These are phyloP conservation scores for Syzygium aqueum DNA, from an alignment of 345 rosid genomes.

Conservation along the genomic window DNA sequence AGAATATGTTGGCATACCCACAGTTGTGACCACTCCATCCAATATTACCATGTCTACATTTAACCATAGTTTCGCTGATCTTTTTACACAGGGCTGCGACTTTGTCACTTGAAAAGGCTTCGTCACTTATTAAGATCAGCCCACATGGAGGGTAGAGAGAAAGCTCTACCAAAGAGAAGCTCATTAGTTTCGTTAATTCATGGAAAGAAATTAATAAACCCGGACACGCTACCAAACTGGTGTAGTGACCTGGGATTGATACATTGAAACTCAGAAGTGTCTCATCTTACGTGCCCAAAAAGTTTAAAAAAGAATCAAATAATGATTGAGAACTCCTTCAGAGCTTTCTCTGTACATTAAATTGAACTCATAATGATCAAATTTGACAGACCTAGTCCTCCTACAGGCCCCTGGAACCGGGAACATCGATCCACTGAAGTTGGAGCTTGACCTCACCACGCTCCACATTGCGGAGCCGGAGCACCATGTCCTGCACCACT, in stretches of 20 bases:
- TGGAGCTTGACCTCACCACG: conserved; percentile 14
- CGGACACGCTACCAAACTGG: not conserved
- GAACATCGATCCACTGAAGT: conserved; percentile 28
- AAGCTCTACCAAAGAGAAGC: not conserved
- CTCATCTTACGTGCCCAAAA: not conserved
- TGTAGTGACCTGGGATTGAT: not conserved
- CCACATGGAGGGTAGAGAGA: not conserved
- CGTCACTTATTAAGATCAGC: not conserved
- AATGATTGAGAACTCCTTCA: not conserved
- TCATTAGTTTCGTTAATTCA: not conserved
- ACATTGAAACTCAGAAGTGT: not conserved
- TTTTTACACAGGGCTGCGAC: not conserved
- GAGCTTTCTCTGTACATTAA: not conserved
- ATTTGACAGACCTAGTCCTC: not conserved
- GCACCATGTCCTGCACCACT: conserved; percentile 5
- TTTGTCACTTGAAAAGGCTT: not conserved
- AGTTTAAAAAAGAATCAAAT: not conserved
- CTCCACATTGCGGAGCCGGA: conserved; percentile 7
- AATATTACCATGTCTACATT: not conserved
- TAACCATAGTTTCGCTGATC: not conserved
- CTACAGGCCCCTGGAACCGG: conserved; percentile 4
- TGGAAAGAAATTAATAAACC: not conserved
- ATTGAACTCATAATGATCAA: not conserved
- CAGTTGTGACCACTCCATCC: not conserved
- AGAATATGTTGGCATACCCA: not conserved